Base-by-base conservation (phyloP, 495 filamentous ascomycete species). In the Tuber magnatum region DNA sequence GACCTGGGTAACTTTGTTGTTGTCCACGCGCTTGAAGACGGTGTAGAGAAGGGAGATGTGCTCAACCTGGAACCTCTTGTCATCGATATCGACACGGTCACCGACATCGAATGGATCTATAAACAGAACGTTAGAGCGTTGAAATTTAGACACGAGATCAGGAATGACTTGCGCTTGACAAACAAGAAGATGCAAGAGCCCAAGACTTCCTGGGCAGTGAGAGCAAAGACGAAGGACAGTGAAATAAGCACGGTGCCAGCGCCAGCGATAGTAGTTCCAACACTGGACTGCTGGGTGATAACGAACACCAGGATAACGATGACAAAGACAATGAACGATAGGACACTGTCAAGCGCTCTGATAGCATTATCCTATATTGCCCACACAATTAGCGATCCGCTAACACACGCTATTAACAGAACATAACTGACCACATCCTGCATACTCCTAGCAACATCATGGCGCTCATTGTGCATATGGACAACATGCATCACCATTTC, bases 111-210 rank as follows among this genome's bases (percentile, higher is more conserved):
- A 93, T 1, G 91, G 81, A 72, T 82, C 44, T 70, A 12, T 39
- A 5, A 5, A 42, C 40, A 39, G 24, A 28, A 32, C 20, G 22
- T 44, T 68, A 70, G 69, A 56, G 24, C 1, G 22, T 4, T 16
- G 24, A 68, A n/a, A 12, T 71, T 7, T 12, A 32, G 61, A n/a
- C 24, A 71, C 32, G 3, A n/a, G 38, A 22, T n/a, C 10, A 71
- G 8, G 28, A 14, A n/a, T 74, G 87, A 88, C 24, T 87, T 94
- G 80, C 97, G 95, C 85, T 99, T 99, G 87, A 97, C 92, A 82
- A 99, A 98, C 9, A 99, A 86, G 86, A 99, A 99, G 83, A 99
- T 96, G 85, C 94, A 97, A 28, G 93, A 96, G 69, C 94, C 94
- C 20, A 98, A 87, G 72, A 99, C 90, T 84, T 99, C 95, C 84